These are phyloP conservation scores for Hypoxylon sp. DNA, from an alignment of 2,329 filamentous ascomycete species.

Conservation along the genomic window DNA sequence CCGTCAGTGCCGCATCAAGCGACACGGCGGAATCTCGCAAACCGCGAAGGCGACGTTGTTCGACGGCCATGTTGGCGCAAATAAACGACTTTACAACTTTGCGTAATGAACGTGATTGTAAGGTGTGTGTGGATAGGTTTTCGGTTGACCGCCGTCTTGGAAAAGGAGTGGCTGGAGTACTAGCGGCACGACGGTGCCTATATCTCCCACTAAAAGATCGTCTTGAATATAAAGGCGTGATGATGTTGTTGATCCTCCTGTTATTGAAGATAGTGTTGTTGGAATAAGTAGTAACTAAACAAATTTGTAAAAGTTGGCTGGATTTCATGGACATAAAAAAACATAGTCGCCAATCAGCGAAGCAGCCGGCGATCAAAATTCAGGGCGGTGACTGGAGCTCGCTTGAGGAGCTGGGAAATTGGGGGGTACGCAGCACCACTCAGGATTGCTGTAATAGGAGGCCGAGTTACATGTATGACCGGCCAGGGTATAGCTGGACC, in stretches of 20 bases:
- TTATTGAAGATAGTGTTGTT: constrained; percentile 51
- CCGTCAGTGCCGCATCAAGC: constrained; percentile 47
- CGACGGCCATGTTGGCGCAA: constrained; percentile 48
- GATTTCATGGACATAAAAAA: constrained; percentile 51
- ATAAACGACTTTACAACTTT: constrained; percentile 39
- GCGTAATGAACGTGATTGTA: constrained; percentile 36
- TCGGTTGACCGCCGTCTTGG: constrained; percentile 39
- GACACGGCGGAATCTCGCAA: constrained; percentile 44
- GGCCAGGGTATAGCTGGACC: constrained; percentile 42
- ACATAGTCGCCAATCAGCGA: constrained; percentile 48
- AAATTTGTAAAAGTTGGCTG: constrained; percentile 50
- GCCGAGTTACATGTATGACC: constrained; percentile 28
- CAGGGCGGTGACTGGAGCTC: constrained; percentile 47
- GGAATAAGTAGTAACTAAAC: constrained; percentile 47
- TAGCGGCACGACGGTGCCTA: constrained; percentile 47
- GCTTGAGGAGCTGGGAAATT: constrained; percentile 47
- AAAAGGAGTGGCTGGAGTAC: constrained; percentile 47
- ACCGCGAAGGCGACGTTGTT: constrained; percentile 46
- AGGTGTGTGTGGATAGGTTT: constrained; percentile 33
- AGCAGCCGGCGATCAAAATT: constrained; percentile 49
- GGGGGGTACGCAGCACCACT: constrained; percentile 42
- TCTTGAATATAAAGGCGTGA: constrained; percentile 47
- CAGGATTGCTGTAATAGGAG: constrained; percentile 37
- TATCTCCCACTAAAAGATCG: constrained; percentile 45
- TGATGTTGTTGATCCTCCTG: constrained; percentile 46